phyloP scores from a whole-genome alignment of 345 rosid genomes.

The Eucalyptus sideroxylon region DNA sequence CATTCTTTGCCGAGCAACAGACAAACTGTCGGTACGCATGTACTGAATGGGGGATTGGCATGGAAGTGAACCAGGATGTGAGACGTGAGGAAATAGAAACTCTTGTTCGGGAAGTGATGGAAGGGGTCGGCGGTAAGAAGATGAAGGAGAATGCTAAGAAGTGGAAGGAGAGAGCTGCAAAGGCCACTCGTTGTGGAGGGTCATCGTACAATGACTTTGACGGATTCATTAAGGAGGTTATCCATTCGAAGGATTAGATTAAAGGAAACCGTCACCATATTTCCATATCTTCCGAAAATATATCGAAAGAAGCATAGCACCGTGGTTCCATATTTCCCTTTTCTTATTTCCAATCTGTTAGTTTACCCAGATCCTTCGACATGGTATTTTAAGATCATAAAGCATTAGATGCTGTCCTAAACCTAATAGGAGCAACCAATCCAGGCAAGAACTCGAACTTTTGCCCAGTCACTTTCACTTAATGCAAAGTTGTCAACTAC shows the following conservation, averaged over 20 bases:
- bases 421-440: too few species aligned
- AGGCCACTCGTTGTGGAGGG: not conserved
- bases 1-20: conserved; percentile 15
- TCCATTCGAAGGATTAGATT: not conserved
- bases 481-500: too few species aligned
- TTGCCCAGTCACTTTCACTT: too few species aligned
- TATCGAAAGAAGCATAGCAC: not conserved
- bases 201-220: not conserved
- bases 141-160: not conserved
- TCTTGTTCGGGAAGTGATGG: not conserved
- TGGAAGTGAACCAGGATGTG: conserved; percentile 2
- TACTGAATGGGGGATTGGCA: conserved; percentile 3
- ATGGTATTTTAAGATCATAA: too few species aligned
- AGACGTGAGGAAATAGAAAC: not conserved
- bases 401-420: too few species aligned
- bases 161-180: not conserved
- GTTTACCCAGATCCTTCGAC: too few species aligned
- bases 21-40: conserved; percentile 8
- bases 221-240: not conserved
- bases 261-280: not conserved
- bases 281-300: not conserved
- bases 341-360: not conserved
- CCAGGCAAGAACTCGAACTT: too few species aligned
- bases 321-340: not conserved
- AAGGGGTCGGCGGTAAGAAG: not conserved